Conservation (phyloP, 140 eudicot species). For the Flaveria floridana region DNA sequence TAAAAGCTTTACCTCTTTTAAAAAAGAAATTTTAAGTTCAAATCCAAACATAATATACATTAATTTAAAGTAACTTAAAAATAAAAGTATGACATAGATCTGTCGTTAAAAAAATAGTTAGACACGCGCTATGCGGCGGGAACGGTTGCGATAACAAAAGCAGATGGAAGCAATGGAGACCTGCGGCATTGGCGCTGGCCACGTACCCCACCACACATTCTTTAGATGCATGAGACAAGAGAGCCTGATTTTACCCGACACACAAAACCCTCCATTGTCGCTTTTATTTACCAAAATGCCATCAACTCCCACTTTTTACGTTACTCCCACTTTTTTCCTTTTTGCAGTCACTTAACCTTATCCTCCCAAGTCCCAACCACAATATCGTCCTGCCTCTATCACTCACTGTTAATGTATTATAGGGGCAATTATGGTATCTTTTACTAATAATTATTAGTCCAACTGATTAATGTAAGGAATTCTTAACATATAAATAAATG, state of each 20-base stretch:
- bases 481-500: too few relatives aligned
- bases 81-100: too few relatives aligned
- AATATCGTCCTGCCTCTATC: background rate
- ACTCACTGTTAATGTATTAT: background rate
- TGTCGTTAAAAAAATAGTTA: too few relatives aligned
- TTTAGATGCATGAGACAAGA: conserved; percentile 22
- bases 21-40: too few relatives aligned
- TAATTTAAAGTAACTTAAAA: too few relatives aligned
- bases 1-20: too few relatives aligned
- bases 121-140: too few relatives aligned
- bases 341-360: conserved; percentile 19
- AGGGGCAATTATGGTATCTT: background rate
- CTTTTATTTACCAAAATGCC: conserved; percentile 32
- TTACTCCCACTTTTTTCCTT: conserved; percentile 9
- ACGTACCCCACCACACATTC: conserved; percentile 42
- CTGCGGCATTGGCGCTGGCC: conserved; percentile 62
- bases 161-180: conserved; percentile 24
- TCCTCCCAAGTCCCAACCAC: background rate
- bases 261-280: conserved; percentile 24
- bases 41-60: too few relatives aligned
- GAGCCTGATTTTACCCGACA: conserved; percentile 29
- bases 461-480: too few relatives aligned
- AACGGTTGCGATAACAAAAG: too few relatives aligned
- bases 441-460: too few relatives aligned
- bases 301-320: conserved; percentile 48